Evolutionary conservation across 441 rosid species (phyloP).

Genomic region (Viola pubescens): DNA sequence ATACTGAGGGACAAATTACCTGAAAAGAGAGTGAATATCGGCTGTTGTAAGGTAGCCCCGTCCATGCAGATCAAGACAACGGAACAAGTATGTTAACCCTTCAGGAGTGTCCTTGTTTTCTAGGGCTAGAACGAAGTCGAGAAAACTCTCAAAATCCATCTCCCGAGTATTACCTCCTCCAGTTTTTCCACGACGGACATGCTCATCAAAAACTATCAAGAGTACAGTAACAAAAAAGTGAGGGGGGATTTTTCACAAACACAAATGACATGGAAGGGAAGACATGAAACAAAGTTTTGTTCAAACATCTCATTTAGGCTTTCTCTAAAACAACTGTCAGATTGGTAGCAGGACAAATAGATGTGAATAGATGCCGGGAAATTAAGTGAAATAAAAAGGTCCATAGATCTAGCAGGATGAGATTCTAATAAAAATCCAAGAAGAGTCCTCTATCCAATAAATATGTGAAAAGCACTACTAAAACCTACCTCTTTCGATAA

Average conservation of each 20-base stretch:
- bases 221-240: constrained; percentile 15
- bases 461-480: background rate
- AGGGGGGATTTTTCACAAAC: constrained; percentile 1
- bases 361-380: no score
- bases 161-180: constrained; percentile 67
- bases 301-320: no score
- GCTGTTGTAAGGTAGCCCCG: constrained; percentile 87
- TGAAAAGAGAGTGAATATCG: constrained; percentile 97
- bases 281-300: no score
- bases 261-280: no score
- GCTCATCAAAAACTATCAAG: constrained; percentile 79
- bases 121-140: constrained; percentile 86
- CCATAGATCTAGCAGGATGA: background rate
- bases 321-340: no score
- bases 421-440: background rate
- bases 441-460: no score
- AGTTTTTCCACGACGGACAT: constrained; percentile 70
- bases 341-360: no score
- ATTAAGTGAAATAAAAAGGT: background rate
- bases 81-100: constrained; percentile 88
- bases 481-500: constrained; percentile 79
- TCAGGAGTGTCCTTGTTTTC: constrained; percentile 97
- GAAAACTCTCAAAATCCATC: constrained; percentile 96
- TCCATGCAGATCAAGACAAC: constrained; percentile 85
- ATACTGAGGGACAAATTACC: constrained; percentile 30